These are phyloP conservation scores for Danielia oregonensis DNA, from an alignment of 805 yeast genomes.

Conservation along the genomic window DNA sequence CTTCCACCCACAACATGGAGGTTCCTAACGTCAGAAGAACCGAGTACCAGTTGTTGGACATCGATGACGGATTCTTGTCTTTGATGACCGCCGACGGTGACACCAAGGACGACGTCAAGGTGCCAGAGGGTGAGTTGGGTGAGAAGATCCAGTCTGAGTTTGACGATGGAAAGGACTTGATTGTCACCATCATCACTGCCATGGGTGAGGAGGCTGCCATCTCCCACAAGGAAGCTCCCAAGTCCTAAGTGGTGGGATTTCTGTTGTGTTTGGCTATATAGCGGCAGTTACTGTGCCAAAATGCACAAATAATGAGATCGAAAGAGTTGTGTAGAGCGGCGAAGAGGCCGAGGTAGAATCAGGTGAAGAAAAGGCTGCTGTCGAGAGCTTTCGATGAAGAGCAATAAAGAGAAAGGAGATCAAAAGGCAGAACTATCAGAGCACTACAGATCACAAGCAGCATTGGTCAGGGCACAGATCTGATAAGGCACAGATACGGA, in stretches of 20 bases:
- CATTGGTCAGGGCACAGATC: too few relatives aligned
- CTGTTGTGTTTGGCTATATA: too few relatives aligned
- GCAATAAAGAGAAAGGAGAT: too few relatives aligned
- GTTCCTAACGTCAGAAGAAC: constrained; percentile 96
- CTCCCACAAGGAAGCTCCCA: constrained; percentile 98
- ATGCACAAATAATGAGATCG: not conserved
- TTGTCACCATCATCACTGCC: constrained; percentile 94
- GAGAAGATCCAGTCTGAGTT: constrained; percentile 86
- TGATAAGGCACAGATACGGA: too few relatives aligned
- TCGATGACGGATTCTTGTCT: constrained; percentile 96
- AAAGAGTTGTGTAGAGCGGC: too few relatives aligned
- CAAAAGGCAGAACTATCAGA: too few relatives aligned
- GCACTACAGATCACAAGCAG: too few relatives aligned
- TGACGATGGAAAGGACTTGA: constrained; percentile 97
- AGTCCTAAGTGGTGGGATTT: constrained; percentile 31
- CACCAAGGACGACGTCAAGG: constrained; percentile 98
- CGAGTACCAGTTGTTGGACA: constrained; percentile 95
- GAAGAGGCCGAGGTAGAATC: too few relatives aligned
- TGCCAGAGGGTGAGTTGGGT: constrained; percentile 98
- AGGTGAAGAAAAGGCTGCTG: too few relatives aligned
- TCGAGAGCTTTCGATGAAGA: too few relatives aligned
- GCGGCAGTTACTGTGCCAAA: not conserved
- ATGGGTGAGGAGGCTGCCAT: constrained; percentile 99
- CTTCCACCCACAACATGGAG: constrained; percentile 99
- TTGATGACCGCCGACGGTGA: constrained; percentile 97